These are phyloP conservation scores for Tremella yokohamensis DNA, from an alignment of 768 basidiomycete species.

Conservation along the genomic window DNA sequence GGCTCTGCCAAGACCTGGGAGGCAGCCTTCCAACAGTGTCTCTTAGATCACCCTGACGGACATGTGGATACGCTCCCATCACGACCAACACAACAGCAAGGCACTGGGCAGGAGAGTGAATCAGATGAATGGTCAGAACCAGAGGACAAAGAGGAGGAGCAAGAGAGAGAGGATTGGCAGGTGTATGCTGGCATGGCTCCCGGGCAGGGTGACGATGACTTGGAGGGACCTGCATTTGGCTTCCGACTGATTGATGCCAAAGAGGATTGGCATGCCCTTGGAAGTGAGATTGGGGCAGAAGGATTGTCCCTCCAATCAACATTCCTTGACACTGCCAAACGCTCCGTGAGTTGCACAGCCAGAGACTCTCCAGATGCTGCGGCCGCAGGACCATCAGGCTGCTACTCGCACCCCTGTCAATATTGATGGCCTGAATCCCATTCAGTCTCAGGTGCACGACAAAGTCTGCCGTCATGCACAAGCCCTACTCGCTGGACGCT, in stretches of 20 bases:
- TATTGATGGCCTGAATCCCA: neutral
- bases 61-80: neutral
- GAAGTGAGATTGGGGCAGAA: neutral
- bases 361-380: neutral
- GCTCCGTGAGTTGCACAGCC: neutral
- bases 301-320: neutral
- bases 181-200: neutral
- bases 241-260: constrained; percentile 1
- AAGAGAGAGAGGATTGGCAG: neutral
- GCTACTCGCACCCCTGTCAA: neutral
- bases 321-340: neutral
- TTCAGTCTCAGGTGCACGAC: neutral
- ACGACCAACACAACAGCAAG: neutral
- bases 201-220: neutral
- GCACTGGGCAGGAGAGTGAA: neutral
- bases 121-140: neutral
- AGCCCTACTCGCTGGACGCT: neutral
- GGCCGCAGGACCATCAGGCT: neutral
- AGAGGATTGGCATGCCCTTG: neutral
- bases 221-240: neutral
- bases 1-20: neutral
- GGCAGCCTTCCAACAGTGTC: neutral
- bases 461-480: neutral
- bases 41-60: neutral
- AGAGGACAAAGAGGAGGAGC: neutral